These are phyloP conservation scores for Debaryomyces fabryi DNA, from an alignment of 1,139 yeast species.

Conservation along the genomic window DNA sequence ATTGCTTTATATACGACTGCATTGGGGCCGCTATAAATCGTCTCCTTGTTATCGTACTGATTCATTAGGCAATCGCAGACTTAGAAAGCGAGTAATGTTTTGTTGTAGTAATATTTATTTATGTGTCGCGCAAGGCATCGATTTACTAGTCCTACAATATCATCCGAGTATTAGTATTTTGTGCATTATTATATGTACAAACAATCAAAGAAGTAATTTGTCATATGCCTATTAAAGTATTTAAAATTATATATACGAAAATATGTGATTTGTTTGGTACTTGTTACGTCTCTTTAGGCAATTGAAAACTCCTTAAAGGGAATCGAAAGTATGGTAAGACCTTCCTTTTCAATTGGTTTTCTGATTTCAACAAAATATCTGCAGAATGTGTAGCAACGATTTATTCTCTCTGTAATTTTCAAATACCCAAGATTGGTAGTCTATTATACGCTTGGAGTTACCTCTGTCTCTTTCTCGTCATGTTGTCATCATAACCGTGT, in stretches of 20 bases:
- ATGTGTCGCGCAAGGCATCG: slow-evolving; percentile 7
- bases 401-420: no score
- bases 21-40: slow-evolving; percentile 39
- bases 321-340: neutral
- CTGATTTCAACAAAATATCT: no score
- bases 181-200: neutral
- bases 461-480: slow-evolving; percentile 32
- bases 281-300: neutral
- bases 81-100: slow-evolving; percentile 4
- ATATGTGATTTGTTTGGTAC: neutral
- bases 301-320: neutral
- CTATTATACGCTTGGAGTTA: slow-evolving; percentile 8
- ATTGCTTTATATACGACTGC: slow-evolving; percentile 37
- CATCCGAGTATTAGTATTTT: neutral
- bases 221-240: neutral
- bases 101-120: neutral
- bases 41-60: slow-evolving; percentile 22
- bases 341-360: neutral
- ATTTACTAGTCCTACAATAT: neutral
- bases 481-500: slow-evolving; percentile 29
- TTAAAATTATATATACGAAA: neutral
- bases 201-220: neutral
- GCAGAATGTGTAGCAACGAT: no score
- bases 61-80: slow-evolving; percentile 6
- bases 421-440: neutral